Conservation (phyloP, 1,284 basidiomycete species). For the Cystobasidium pallidum region DNA sequence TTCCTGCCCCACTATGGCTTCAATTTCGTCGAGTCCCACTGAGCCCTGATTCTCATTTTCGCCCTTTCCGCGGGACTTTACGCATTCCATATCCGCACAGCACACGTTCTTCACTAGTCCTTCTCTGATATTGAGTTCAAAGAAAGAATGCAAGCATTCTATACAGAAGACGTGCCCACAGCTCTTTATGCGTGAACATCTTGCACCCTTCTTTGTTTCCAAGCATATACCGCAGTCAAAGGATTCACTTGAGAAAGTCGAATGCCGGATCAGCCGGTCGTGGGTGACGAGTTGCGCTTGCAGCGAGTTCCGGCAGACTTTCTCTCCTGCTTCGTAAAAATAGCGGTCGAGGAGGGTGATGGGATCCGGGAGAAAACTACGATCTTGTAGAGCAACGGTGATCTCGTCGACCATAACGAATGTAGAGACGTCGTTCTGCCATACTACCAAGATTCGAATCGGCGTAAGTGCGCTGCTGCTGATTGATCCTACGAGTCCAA, state of each 20-base stretch:
- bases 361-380: not conserved
- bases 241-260: conserved; percentile 63
- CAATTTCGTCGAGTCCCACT: conserved; percentile 50
- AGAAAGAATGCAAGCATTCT: conserved; percentile 70
- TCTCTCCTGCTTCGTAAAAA: not conserved
- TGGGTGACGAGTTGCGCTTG: conserved; percentile 22
- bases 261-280: conserved; percentile 23
- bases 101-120: conserved; percentile 70
- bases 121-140: conserved; percentile 72
- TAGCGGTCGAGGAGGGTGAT: conserved; percentile 29
- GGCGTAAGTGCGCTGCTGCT: no score
- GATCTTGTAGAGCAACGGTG: not conserved
- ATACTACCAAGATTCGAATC: no score
- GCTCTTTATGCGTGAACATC: conserved; percentile 65
- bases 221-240: conserved; percentile 73
- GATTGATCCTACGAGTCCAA: no score
- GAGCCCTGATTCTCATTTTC: conserved; percentile 35
- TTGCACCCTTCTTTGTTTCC: conserved; percentile 67
- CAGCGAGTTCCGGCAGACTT: conserved; percentile 1
- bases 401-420: conserved; percentile 39
- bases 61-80: conserved; percentile 47
- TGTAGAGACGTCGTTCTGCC: conserved; percentile 43
- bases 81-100: conserved; percentile 66
- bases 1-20: conserved; percentile 65
- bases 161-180: conserved; percentile 76